These are phyloP conservation scores for Heliocybe sulcata DNA, from an alignment of 1,284 basidiomycete species.

Conservation along the genomic window DNA sequence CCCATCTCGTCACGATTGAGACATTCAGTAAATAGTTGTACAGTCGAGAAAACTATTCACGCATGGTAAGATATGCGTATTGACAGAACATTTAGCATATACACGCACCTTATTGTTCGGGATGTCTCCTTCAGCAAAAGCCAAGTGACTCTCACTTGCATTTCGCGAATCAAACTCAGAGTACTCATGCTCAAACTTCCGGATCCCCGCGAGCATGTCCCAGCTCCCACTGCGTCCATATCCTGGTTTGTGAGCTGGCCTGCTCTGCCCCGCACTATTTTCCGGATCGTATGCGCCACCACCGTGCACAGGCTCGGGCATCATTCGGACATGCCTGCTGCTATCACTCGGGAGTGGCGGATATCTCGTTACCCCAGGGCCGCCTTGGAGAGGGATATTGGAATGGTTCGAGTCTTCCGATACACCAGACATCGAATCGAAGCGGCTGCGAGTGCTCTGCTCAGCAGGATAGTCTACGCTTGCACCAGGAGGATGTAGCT, in stretches of 20 bases:
- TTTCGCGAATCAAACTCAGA: constrained; percentile 53
- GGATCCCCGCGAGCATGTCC: constrained; percentile 46
- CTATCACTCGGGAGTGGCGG: neutral
- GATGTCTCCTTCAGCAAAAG: constrained; percentile 57
- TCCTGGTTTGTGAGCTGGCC: neutral
- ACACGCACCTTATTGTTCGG: constrained; percentile 46
- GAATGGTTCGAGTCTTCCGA: constrained; percentile 1
- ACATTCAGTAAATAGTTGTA: constrained; percentile 75
- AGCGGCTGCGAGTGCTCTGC: too few relatives aligned
- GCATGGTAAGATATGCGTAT: neutral
- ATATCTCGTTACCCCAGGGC: too few relatives aligned
- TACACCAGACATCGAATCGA: neutral
- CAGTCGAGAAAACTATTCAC: constrained; percentile 39
- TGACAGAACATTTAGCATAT: constrained; percentile 7
- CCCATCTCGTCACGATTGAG: constrained; percentile 78
- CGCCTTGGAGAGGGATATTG: neutral
- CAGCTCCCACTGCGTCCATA: constrained; percentile 27
- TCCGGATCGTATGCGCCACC: neutral
- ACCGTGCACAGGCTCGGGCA: neutral
- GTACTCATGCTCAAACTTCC: constrained; percentile 48
- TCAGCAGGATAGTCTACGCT: neutral
- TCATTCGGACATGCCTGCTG: neutral
- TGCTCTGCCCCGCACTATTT: neutral
- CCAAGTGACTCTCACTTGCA: constrained; percentile 44
- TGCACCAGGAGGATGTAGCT: neutral